Evolutionary conservation across 164 flowering plant genomes (phyloP).

Genomic region (Santalum album): DNA sequence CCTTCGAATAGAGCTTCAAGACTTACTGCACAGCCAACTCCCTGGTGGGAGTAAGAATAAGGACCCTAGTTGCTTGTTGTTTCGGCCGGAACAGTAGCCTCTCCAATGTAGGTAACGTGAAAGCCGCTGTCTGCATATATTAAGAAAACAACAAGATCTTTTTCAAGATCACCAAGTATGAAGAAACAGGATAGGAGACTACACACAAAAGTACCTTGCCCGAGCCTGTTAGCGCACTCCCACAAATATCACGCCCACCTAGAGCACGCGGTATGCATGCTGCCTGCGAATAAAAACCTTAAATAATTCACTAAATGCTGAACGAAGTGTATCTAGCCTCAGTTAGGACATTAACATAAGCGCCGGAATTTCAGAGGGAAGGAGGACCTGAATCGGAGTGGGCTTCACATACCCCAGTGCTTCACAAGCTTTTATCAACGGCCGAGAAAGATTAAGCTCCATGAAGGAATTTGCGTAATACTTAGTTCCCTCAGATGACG

Average conservation of each 20-base stretch:
- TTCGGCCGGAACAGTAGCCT: conserved; percentile 80
- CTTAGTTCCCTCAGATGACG: conserved; percentile 58
- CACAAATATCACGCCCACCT: conserved; percentile 90
- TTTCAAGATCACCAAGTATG: too few species aligned
- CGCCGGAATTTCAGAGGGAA: too few species aligned
- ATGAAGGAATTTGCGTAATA: conserved; percentile 81
- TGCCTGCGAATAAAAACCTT: conserved; percentile 39
- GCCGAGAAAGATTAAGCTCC: conserved; percentile 89
- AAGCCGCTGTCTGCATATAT: conserved; percentile 78
- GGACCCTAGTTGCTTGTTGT: conserved; percentile 77
- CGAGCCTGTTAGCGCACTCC: conserved; percentile 96
- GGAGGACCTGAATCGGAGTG: conserved; percentile 89
- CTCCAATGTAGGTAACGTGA: conserved; percentile 79
- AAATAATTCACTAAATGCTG: too few species aligned
- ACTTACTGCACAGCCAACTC: conserved; percentile 97
- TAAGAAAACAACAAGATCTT: background rate
- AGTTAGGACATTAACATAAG: too few species aligned
- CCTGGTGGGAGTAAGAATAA: conserved; percentile 93
- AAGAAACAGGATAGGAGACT: too few species aligned
- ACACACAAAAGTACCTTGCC: too few species aligned
- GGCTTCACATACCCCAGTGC: conserved; percentile 78
- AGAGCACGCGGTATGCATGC: conserved; percentile 86
- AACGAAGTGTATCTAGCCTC: too few species aligned
- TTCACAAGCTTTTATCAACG: conserved; percentile 82
- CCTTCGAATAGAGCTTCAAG: background rate